These are phyloP conservation scores for Termitomyces sp. DNA, from an alignment of 768 basidiomycete genomes.

Conservation along the genomic window DNA sequence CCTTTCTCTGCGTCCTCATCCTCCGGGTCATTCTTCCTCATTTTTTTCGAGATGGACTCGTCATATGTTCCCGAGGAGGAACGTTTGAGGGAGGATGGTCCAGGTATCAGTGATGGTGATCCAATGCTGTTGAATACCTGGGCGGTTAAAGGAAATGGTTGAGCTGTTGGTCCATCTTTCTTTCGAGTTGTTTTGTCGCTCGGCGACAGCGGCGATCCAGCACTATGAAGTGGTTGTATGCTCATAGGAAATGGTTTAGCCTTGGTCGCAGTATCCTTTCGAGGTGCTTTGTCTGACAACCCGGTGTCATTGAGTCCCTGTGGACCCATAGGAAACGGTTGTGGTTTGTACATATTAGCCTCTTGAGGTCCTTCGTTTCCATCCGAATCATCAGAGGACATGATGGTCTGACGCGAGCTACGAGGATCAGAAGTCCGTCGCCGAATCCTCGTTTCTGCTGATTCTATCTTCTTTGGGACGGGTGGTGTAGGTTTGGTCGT, in stretches of 20 bases:
- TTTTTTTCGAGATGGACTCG: conserved; percentile 24
- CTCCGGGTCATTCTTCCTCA: conserved; percentile 16
- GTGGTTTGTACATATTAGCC: conserved; percentile 4
- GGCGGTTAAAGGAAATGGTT: conserved; percentile 46
- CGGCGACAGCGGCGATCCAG: conserved; percentile 14
- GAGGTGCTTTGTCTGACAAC: conserved; percentile 2
- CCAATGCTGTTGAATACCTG: conserved; percentile 34
- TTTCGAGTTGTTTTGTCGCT: neutral
- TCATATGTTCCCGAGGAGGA: conserved; percentile 26
- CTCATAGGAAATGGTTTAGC: conserved; percentile 45
- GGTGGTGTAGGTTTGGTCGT: neutral
- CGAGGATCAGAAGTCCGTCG: neutral
- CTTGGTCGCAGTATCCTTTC: neutral
- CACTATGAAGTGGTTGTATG: conserved; percentile 34
- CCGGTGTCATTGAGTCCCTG: conserved; percentile 34
- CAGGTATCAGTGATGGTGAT: conserved; percentile 9
- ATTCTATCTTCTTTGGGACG: neutral
- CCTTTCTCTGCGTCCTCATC: conserved; percentile 26
- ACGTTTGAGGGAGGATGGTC: conserved; percentile 12
- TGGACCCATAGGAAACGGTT: conserved; percentile 46
- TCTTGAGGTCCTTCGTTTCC: neutral
- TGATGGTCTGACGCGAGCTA: neutral
- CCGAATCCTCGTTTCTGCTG: neutral
- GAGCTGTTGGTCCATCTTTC: conserved; percentile 5
- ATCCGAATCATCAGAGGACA: conserved; percentile 2